Base-by-base conservation (phyloP, 2,329 filamentous ascomycete species). In the Mollisiaceae sp. region DNA sequence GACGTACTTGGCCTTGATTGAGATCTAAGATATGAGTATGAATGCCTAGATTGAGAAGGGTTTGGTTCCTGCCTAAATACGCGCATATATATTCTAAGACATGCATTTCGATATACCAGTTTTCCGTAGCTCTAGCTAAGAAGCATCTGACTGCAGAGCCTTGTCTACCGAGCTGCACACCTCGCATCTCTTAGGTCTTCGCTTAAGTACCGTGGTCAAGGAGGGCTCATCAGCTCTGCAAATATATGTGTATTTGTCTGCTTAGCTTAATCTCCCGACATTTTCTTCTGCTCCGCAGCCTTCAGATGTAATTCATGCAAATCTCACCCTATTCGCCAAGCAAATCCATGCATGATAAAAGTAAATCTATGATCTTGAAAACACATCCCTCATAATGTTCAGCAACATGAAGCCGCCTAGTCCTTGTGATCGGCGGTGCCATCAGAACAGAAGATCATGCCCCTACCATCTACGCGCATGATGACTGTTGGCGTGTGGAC, bases 401-500 rank as follows among this genome's bases (percentile, higher is more conserved):
- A 32, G 27, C 6, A 32, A 32, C 6, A 32, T 3, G 27, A 32
- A 6, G 27, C 27, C 27, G 6, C 27, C 38, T 41, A 41, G 11
- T 18, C 38, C 38, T 41, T 41, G 38, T 41, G 38, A 3, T 41
- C 15, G 2, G 38, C 38, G 3, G 38, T 41, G 15, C 38, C 38
- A 41, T 41, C 38, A 41, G 38, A 41, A 18, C 52, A 18, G 54
- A 57, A 57, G 9, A 38, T 15, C 54, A 57, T 57, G 4, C 56
- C 56, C 36, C 24, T 41, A 18, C 36, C 38, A 59, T 59, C 56
- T 4, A 59, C 38, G 2, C n/a, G 36, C 56, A 59, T 59, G 14
- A 41, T n/a, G 24, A 59, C 56, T 4, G 36, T 59, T 15, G 56
- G 8, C 9, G 27, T 24, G 15, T 22, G 43, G 24, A 59, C 56